Evolutionary conservation across 257 asterid genomes (phyloP).

Genomic region (Fraxinus cuspidata): DNA sequence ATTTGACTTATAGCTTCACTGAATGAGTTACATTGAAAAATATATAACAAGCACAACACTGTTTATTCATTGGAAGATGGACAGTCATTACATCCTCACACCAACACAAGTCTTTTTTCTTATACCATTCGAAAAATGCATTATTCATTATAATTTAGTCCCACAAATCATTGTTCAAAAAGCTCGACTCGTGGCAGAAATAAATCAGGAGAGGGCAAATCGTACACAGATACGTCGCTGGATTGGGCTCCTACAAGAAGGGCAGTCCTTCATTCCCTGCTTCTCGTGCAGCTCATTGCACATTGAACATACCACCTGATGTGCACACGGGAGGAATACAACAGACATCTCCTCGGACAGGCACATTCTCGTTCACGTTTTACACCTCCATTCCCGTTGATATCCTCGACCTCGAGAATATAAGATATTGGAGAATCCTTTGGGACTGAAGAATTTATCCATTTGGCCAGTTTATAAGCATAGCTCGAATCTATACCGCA

Average conservation of each 20-base stretch:
- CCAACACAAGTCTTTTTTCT: constrained; percentile 7
- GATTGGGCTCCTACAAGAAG: constrained; percentile 87
- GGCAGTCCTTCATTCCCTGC: constrained; percentile 97
- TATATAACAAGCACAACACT: background rate
- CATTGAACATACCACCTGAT: constrained; percentile 75
- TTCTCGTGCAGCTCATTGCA: constrained; percentile 96
- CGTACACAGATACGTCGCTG: constrained; percentile 82
- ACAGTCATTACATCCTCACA: constrained; percentile 30
- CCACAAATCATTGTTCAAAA: constrained; percentile 43
- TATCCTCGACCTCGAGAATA: constrained; percentile 38
- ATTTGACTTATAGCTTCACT: background rate
- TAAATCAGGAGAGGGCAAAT: constrained; percentile 51
- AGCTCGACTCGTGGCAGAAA: constrained; percentile 28
- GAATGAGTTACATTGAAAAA: background rate
- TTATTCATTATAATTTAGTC: constrained; percentile 40
- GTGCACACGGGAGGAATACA: constrained; percentile 93
- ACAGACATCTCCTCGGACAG: constrained; percentile 93
- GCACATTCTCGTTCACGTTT: constrained; percentile 92
- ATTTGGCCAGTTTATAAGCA: background rate
- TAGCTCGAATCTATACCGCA: constrained; percentile 39
- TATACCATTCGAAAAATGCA: constrained; percentile 17
- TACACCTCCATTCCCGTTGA: constrained; percentile 43
- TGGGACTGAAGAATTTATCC: background rate
- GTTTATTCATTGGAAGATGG: constrained; percentile 17
- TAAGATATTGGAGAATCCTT: constrained; percentile 41